Percentiles rank a stretch among this genome's conserved stretches.
These are phyloP conservation scores for Sporothrix variecibatus DNA, from an alignment of 2,329 filamentous ascomycete species.

Conservation along the genomic window DNA sequence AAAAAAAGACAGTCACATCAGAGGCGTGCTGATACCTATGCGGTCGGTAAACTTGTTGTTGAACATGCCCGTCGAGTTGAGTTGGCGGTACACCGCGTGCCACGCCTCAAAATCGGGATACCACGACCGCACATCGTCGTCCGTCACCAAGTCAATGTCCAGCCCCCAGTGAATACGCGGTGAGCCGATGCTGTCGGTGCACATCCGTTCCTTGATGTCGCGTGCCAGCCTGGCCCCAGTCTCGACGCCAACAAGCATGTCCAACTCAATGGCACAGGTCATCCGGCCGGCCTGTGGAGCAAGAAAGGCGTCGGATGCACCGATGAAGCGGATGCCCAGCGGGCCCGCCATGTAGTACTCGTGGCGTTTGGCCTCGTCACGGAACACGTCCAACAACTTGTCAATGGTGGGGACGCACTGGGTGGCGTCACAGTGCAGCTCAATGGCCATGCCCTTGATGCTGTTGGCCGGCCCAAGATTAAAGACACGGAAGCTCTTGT, in stretches of 20 bases:
- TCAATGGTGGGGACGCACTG: slow-evolving; percentile 33
- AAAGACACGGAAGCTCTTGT: slow-evolving; percentile 35
- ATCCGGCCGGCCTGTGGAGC: slow-evolving; percentile 33
- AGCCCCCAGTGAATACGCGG: slow-evolving; percentile 35
- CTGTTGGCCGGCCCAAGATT: slow-evolving; percentile 34
- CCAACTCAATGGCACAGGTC: slow-evolving; percentile 34
- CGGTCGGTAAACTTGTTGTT: slow-evolving; percentile 35
- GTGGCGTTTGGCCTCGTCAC: slow-evolving; percentile 29
- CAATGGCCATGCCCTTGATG: slow-evolving; percentile 33
- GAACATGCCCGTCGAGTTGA: slow-evolving; percentile 36
- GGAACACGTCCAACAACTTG: slow-evolving; percentile 31
- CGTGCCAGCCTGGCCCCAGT: slow-evolving; percentile 29
- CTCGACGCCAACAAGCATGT: slow-evolving; percentile 33
- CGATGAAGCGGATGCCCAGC: slow-evolving; percentile 34
- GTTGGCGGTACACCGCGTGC: slow-evolving; percentile 31
- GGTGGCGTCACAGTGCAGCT: slow-evolving; percentile 33
- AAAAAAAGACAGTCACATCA: background rate
- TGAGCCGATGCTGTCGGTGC: slow-evolving; percentile 24
- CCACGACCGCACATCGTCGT: slow-evolving; percentile 33
- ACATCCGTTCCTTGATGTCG: slow-evolving; percentile 33
- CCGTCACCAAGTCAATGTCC: slow-evolving; percentile 32
- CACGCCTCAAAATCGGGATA: slow-evolving; percentile 33
- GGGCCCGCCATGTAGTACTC: slow-evolving; percentile 35
- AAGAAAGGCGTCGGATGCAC: slow-evolving; percentile 32
- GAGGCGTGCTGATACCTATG: slow-evolving; percentile 29